Evolutionary conservation across 192 early-diverging fungal genomes (phyloP).

Genomic region (Dissophora ornata): DNA sequence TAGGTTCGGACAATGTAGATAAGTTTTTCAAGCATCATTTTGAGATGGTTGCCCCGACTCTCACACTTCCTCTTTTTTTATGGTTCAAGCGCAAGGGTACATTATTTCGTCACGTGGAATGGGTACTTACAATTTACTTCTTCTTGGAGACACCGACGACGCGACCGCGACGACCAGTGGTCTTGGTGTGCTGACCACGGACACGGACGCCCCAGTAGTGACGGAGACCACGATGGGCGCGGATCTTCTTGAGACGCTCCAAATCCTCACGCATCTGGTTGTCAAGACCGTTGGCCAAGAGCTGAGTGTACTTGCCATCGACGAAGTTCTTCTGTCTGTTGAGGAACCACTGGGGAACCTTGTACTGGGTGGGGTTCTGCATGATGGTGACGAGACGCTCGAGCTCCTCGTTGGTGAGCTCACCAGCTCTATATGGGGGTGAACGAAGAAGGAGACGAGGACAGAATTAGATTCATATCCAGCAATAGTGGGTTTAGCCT

Average conservation of each 20-base stretch:
- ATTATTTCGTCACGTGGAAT: too few species aligned
- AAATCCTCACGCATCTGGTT: slow-evolving; percentile 98
- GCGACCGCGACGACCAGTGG: slow-evolving; percentile 96
- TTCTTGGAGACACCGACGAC: slow-evolving; percentile 99
- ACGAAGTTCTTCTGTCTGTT: slow-evolving; percentile 99
- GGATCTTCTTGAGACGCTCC: slow-evolving; percentile 99
- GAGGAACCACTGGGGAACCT: slow-evolving; percentile 99
- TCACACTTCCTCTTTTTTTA: not conserved
- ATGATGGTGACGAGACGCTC: slow-evolving; percentile 98
- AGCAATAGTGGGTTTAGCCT: too few species aligned
- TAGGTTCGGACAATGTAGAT: slow-evolving; percentile 70
- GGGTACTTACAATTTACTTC: slow-evolving; percentile 75
- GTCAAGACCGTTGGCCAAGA: slow-evolving; percentile 94
- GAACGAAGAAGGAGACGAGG: too few species aligned
- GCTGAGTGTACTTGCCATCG: slow-evolving; percentile 95
- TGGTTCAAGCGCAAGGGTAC: too few species aligned
- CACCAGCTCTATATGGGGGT: slow-evolving; percentile 89
- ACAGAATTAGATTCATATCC: too few species aligned
- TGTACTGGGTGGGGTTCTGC: slow-evolving; percentile 99
- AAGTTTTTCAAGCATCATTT: slow-evolving; percentile 62
- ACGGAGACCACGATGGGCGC: slow-evolving; percentile 98
- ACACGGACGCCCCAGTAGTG: slow-evolving; percentile 98
- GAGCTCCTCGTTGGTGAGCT: slow-evolving; percentile 96
- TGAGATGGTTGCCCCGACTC: slow-evolving; percentile 1
- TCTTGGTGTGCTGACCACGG: slow-evolving; percentile 99